Evolutionary conservation across 257 asterid species (phyloP), one percentile per base, ranked within the genome.

Genomic region (Asclepias syriaca): DNA sequence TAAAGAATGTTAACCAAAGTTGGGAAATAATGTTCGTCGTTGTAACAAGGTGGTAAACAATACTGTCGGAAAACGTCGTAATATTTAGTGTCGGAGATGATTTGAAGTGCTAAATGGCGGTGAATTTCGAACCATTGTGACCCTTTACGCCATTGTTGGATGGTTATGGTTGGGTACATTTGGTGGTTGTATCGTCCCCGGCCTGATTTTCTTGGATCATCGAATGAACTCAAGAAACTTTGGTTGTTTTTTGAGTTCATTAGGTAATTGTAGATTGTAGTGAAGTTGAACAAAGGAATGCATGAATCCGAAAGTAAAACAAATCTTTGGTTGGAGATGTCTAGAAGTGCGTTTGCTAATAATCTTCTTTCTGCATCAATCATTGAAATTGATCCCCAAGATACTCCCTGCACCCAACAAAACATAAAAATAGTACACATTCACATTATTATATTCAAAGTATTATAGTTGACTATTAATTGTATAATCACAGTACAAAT

Each of bases 121-220:
- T 73, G 88, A 75, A 86, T 24, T 57, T 88, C 91, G 34, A 90
- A 90, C 96, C 97, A 88, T 55, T 90, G 93, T 6, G 97, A 87
- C 45, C 96, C 89, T 68, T 90, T 90, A 5, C 93, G 89, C 91
- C 97, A 88, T 53, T 85, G 86, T 24, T 82, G 76, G 79, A 88
- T 39, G 49, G 90, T 80, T 72, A 90, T 70, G 0, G 53, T 66
- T 1, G 96, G 97, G 75, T 67, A 80, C 97, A 90, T 90, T 37
- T 70, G 79, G 9, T 37, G 85, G 71, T 85, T 86, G 84, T 90
- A 88, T 0, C 93, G 89, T 14, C 97, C 95, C 0, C 91, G 84
- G 5, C 95, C 96, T 0, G 77, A 45, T 29, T 82, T 84, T 0
- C 80, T 59, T 0, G 93, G 91, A 24, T 85, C 92, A 75, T 88